These are phyloP conservation scores for Lentithecium fluviatile DNA, from an alignment of 495 filamentous ascomycete species.

Conservation along the genomic window DNA sequence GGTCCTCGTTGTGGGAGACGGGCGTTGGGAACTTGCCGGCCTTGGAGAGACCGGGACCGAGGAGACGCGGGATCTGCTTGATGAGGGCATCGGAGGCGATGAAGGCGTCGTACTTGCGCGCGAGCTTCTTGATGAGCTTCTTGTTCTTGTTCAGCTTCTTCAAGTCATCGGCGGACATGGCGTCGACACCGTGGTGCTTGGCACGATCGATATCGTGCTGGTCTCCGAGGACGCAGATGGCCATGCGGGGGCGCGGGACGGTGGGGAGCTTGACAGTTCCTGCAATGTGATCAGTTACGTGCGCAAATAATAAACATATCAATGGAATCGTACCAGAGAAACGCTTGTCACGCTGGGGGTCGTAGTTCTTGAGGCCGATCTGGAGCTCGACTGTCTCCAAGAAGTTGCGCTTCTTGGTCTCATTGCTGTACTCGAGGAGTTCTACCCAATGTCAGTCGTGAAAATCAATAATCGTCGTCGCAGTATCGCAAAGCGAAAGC, in stretches of 20 bases:
- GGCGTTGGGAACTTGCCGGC: slow-evolving; percentile 99
- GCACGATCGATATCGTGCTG: slow-evolving; percentile 99
- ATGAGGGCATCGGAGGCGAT: slow-evolving; percentile 92
- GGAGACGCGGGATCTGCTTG: slow-evolving; percentile 99
- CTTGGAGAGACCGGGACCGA: slow-evolving; percentile 62
- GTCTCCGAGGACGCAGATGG: slow-evolving; percentile 93
- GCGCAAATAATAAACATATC: too few relatives aligned
- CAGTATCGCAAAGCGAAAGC: too few relatives aligned
- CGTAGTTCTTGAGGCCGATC: slow-evolving; percentile 99
- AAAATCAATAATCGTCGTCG: too few relatives aligned
- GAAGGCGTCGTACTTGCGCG: slow-evolving; percentile 99
- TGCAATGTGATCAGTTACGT: too few relatives aligned
- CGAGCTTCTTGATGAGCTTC: slow-evolving; percentile 99
- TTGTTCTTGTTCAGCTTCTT: slow-evolving; percentile 99
- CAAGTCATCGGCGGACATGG: slow-evolving; percentile 95
- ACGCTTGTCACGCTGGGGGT: slow-evolving; percentile 99
- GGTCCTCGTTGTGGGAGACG: slow-evolving; percentile 91
- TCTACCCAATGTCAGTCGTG: slow-evolving; percentile 39
- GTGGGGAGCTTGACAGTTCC: slow-evolving; percentile 85
- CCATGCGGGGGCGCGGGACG: slow-evolving; percentile 90
- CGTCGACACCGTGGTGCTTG: slow-evolving; percentile 95
- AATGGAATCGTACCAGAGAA: slow-evolving; percentile 68
- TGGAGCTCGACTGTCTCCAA: slow-evolving; percentile 93
- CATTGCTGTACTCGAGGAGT: slow-evolving; percentile 87
- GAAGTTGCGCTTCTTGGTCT: slow-evolving; percentile 99